Conservation (phyloP, 495 filamentous ascomycete genomes). For the Lepidopterella palustris region DNA sequence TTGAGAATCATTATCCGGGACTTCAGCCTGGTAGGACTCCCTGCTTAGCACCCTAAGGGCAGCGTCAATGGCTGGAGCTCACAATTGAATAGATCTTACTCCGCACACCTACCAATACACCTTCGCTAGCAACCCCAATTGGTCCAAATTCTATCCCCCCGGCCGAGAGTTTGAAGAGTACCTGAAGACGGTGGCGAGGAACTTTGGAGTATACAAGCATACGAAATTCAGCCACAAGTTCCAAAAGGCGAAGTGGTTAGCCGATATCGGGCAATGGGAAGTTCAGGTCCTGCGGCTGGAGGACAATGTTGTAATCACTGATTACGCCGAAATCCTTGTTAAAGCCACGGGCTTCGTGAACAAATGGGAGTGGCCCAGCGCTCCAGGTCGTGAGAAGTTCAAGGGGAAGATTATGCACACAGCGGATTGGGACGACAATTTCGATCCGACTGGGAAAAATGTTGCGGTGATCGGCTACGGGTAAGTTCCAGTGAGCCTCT, state of each 20-base stretch:
- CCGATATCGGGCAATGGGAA: slow-evolving; percentile 38
- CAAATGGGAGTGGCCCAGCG: slow-evolving; percentile 42
- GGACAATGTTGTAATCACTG: slow-evolving; percentile 18
- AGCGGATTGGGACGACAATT: slow-evolving; percentile 14
- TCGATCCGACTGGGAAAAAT: slow-evolving; percentile 19
- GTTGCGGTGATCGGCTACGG: slow-evolving; percentile 18
- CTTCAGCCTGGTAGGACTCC: no score
- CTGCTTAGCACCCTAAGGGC: no score
- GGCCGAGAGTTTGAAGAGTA: slow-evolving; percentile 51
- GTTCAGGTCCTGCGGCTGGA: slow-evolving; percentile 20
- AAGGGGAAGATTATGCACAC: slow-evolving; percentile 18
- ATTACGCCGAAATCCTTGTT: slow-evolving; percentile 32
- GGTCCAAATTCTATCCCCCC: slow-evolving; percentile 48
- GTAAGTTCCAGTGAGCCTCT: no score
- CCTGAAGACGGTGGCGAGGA: slow-evolving; percentile 47
- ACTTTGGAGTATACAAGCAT: slow-evolving; percentile 49
- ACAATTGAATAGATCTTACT: background rate
- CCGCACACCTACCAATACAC: slow-evolving; percentile 48
- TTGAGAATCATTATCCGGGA: background rate
- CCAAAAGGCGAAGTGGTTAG: slow-evolving; percentile 49
- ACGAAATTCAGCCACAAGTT: slow-evolving; percentile 53
- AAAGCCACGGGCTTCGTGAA: slow-evolving; percentile 47
- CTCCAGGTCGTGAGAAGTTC: slow-evolving; percentile 16
- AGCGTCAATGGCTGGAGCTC: no score
- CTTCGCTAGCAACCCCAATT: slow-evolving; percentile 50